Percentiles rank a stretch among this genome's conserved stretches.
Evolutionary conservation across 1,139 yeast genomes (phyloP).

Genomic region (Blastobotrys apis): DNA sequence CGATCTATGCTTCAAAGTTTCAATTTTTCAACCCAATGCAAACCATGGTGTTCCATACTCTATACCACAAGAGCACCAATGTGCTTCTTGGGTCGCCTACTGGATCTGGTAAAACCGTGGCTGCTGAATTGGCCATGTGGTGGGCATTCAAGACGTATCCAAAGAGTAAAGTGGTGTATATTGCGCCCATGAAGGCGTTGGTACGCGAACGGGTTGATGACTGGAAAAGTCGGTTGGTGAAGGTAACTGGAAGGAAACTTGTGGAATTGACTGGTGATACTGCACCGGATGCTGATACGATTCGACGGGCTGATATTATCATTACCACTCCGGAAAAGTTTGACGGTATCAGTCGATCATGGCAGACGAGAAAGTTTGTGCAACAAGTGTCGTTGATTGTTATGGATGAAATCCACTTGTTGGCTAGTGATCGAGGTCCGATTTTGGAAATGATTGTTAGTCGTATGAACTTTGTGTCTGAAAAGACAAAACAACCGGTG

Average conservation of each 20-base stretch:
- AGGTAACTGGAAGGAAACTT: constrained; percentile 46
- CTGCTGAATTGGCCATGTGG: constrained; percentile 96
- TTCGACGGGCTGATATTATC: constrained; percentile 85
- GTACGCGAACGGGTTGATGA: constrained; percentile 96
- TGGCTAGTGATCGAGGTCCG: constrained; percentile 98
- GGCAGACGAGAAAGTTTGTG: constrained; percentile 94
- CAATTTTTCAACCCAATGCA: constrained; percentile 97
- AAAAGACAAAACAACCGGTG: constrained; percentile 69
- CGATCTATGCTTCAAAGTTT: constrained; percentile 62
- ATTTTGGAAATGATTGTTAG: constrained; percentile 97
- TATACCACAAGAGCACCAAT: constrained; percentile 73
- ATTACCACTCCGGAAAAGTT: constrained; percentile 98
- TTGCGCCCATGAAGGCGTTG: constrained; percentile 98
- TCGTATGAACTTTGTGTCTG: constrained; percentile 89
- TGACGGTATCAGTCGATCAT: constrained; percentile 97
- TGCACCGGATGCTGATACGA: constrained; percentile 80
- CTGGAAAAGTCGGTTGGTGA: constrained; percentile 71
- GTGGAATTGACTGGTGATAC: constrained; percentile 98
- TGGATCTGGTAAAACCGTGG: constrained; percentile 97
- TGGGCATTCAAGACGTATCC: constrained; percentile 82
- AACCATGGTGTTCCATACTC: constrained; percentile 89
- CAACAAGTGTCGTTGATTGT: constrained; percentile 86
- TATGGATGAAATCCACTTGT: constrained; percentile 96
- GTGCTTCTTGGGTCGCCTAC: constrained; percentile 97
- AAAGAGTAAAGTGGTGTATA: constrained; percentile 80